Base-by-base conservation (phyloP, 176 grass and related monocot genomes). In the Typha latifolia region DNA sequence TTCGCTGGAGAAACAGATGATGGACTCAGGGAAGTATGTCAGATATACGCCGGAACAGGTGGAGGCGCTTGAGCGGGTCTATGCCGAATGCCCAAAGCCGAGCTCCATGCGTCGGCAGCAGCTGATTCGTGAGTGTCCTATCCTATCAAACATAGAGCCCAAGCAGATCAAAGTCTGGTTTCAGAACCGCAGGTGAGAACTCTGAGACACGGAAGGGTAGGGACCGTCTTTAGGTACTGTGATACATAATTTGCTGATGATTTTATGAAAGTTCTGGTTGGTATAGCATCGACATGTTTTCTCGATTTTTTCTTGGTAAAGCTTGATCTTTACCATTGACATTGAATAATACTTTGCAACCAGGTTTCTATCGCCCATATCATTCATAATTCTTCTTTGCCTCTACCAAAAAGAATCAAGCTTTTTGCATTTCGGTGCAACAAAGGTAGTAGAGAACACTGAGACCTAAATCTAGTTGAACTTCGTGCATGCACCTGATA, bases 151-250 rank as follows among this genome's bases (percentile, higher is more conserved):
- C 79, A 99, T 99, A 47, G 95, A 99, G 84, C 71, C 95, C 23
- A 99, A 85, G 62, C 95, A 99, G 76, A 99, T 99, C 79, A 99
- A 99, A 56, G 95, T 99, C 73, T 99, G 95, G 95, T 99, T 99
- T 49, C 95, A 99, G 67, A 99, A 99, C 52, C 71, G 95, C 76
- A 99, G 95, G 95, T 99, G 77, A 78, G 67, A 70, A 34, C 48
- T 13, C 43, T 12, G 9, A 24, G 16, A 1, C 22, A 12, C 37
- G 37, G 37, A 43, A 43, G 37, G 37, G 1, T 43, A 65, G 12
- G 14, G 24, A 37, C 8, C 62, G 1, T 14, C 9, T 47, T 29
- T 7, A 19, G 53, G 6, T 4, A 19, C 53, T 0, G 53, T 66
- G 20, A 15, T 74, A 12, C 66, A 5, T 18, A 32, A 37, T 56